These are phyloP conservation scores for Alopecurus myosuroides DNA, from an alignment of 176 grass and related monocot species.

Conservation along the genomic window DNA sequence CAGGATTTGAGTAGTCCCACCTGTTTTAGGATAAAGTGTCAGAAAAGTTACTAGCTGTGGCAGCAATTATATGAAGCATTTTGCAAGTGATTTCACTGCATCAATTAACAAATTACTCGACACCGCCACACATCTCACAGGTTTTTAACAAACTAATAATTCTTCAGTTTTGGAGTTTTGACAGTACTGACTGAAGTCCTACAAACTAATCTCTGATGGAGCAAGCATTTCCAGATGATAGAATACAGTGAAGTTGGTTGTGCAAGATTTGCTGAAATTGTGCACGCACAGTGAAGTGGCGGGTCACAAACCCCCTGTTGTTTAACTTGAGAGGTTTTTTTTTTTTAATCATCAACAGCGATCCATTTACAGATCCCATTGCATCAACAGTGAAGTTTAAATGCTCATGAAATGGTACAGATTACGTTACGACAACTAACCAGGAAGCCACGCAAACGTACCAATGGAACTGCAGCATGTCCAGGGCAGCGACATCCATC, in stretches of 20 bases:
- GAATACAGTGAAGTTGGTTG: background rate
- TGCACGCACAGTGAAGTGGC: background rate
- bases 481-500: constrained; percentile 80
- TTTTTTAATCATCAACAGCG: background rate
- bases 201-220: background rate
- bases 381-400: background rate
- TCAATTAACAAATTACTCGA: background rate
- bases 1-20: constrained; percentile 96
- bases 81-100: background rate
- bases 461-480: constrained; percentile 99
- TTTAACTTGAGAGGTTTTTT: background rate
- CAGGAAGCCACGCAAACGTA: constrained; percentile 12
- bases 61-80: background rate
- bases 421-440: background rate
- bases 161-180: background rate
- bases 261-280: background rate
- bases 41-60: background rate
- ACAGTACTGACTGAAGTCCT: background rate
- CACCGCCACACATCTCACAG: too few relatives aligned
- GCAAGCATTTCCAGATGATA: background rate
- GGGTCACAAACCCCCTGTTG: background rate
- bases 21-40: constrained; percentile 30
- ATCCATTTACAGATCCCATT: background rate
- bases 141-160: background rate
- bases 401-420: background rate